Conservation (phyloP, 768 basidiomycete genomes). For the Mycena olivaceomarginata region DNA sequence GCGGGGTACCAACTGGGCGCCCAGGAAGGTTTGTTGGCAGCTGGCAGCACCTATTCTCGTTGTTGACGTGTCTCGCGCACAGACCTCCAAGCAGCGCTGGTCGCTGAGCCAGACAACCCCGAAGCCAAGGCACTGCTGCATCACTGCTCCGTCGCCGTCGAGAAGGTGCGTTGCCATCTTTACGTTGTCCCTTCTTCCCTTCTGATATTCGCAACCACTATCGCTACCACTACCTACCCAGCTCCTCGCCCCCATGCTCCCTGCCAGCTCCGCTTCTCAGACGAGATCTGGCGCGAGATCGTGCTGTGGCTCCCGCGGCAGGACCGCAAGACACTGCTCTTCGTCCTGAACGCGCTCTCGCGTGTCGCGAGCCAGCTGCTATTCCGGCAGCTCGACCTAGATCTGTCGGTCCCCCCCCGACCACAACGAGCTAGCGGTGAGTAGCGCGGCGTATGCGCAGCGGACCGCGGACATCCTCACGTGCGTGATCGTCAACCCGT, state of each 20-base stretch:
- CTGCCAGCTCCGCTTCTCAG: slow-evolving; percentile 72
- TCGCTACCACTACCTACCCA: slow-evolving; percentile 31
- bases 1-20: slow-evolving; percentile 77
- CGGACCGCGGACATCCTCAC: slow-evolving; percentile 84
- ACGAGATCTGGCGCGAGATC: slow-evolving; percentile 85
- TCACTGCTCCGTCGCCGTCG: slow-evolving; percentile 72
- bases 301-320: slow-evolving; percentile 76
- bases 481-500: slow-evolving; percentile 75
- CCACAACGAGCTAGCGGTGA: slow-evolving; percentile 51
- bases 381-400: slow-evolving; percentile 78
- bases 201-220: background rate
- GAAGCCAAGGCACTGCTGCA: slow-evolving; percentile 79
- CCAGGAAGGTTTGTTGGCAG: slow-evolving; percentile 71
- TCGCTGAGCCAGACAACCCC: slow-evolving; percentile 79
- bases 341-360: slow-evolving; percentile 80
- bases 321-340: slow-evolving; percentile 79
- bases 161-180: slow-evolving; percentile 66
- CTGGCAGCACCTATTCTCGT: slow-evolving; percentile 17
- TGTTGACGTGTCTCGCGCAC: slow-evolving; percentile 16
- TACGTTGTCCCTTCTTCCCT: background rate
- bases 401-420: slow-evolving; percentile 68
- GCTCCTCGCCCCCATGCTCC: slow-evolving; percentile 62
- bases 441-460: slow-evolving; percentile 63
- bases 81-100: slow-evolving; percentile 83
- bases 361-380: slow-evolving; percentile 81